Conservation (phyloP, 441 rosid species). For the Adansonia rubrostipa region DNA sequence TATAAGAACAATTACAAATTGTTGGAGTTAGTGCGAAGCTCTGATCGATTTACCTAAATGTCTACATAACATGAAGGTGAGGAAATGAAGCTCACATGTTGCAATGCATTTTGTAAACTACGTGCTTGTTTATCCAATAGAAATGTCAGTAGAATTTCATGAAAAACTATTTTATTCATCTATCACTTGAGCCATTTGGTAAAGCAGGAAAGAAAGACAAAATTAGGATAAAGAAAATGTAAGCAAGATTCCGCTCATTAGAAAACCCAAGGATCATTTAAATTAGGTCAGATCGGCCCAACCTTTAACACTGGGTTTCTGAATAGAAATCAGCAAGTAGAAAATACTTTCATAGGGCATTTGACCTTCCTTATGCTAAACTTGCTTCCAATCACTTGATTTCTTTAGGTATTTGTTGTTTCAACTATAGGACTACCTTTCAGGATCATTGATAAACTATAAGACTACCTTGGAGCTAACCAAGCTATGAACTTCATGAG, state of each 20-base stretch:
- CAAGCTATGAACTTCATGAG: slow-evolving; percentile 1
- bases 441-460: neutral
- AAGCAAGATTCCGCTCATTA: neutral
- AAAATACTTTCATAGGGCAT: neutral
- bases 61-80: neutral
- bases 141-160: neutral
- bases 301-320: neutral
- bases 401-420: neutral
- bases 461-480: neutral
- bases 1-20: neutral
- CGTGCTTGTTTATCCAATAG: neutral
- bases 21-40: neutral
- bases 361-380: neutral
- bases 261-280: neutral
- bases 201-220: neutral
- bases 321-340: neutral
- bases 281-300: neutral
- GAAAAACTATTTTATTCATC: neutral
- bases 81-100: neutral
- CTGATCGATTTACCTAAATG: neutral
- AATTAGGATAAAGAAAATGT: neutral
- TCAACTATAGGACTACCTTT: neutral
- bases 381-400: neutral
- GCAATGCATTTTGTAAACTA: neutral
- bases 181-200: neutral